Evolutionary conservation across 73 alveolate species (phyloP).

Genomic region (Stentor roeselii): DNA sequence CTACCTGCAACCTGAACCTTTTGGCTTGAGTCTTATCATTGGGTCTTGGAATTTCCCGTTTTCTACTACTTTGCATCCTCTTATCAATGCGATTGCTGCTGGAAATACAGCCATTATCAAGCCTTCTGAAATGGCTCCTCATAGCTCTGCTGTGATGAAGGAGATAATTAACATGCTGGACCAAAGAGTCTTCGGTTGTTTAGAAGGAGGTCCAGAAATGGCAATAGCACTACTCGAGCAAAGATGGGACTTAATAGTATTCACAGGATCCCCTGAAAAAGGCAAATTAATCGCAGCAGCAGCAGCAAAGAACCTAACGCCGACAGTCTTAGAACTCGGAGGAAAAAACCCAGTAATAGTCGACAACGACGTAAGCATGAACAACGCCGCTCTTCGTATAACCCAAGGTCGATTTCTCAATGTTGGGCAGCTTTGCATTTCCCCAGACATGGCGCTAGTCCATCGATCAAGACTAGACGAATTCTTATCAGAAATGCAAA

Average conservation of each 20-base stretch:
- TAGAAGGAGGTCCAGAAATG: conserved; percentile 83
- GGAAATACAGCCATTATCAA: conserved; percentile 83
- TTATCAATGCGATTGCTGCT: conserved; percentile 88
- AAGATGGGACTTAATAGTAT: conserved; percentile 77
- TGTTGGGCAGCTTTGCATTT: conserved; percentile 87
- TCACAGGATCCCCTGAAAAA: conserved; percentile 88
- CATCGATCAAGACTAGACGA: conserved; percentile 57
- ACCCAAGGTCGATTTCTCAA: conserved; percentile 80
- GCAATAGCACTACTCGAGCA: conserved; percentile 58
- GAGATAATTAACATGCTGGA: conserved; percentile 65
- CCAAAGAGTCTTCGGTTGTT: conserved; percentile 37
- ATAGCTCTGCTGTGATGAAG: conserved; percentile 67
- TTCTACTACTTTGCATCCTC: conserved; percentile 65
- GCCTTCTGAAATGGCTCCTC: conserved; percentile 83
- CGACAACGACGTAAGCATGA: conserved; percentile 76
- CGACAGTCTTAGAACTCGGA: conserved; percentile 86
- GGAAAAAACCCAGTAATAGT: conserved; percentile 92
- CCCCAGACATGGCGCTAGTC: conserved; percentile 86
- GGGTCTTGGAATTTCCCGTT: conserved; percentile 89
- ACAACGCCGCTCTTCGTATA: conserved; percentile 78
- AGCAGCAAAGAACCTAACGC: conserved; percentile 82
- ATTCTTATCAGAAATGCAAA: conserved; percentile 55
- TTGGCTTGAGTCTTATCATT: conserved; percentile 71
- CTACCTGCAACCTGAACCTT: conserved; percentile 61
- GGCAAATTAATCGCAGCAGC: conserved; percentile 86